A percentile compares a stretch with the other conserved stretches of the same genome.
These are phyloP conservation scores for Candida ponderosae DNA, from an alignment of 805 yeast genomes.

Conservation along the genomic window DNA sequence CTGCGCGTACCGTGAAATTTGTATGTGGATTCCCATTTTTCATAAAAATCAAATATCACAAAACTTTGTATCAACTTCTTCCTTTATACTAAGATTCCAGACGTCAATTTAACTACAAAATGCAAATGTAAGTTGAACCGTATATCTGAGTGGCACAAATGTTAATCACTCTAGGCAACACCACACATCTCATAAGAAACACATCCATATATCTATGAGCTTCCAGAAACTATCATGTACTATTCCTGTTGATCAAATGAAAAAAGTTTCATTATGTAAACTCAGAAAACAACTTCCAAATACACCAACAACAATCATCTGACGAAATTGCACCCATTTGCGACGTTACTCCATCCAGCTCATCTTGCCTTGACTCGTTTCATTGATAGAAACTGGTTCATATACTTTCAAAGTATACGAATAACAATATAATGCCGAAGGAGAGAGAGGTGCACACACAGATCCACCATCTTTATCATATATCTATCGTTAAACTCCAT, in stretches of 20 bases:
- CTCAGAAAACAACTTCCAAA: no score
- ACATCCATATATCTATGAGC: background rate
- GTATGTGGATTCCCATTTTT: background rate
- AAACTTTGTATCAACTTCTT: background rate
- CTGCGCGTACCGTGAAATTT: background rate
- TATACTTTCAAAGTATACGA: no score
- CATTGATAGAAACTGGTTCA: no score
- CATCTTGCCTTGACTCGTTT: no score
- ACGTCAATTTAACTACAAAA: constrained; percentile 21
- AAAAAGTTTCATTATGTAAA: background rate
- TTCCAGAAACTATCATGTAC: background rate
- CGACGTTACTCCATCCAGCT: no score
- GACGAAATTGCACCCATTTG: no score
- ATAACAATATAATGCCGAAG: no score
- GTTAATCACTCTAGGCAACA: background rate
- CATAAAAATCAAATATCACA: background rate
- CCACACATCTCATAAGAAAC: background rate
- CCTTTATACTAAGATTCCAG: background rate
- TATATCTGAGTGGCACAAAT: constrained; percentile 1
- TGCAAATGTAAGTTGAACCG: constrained; percentile 35
- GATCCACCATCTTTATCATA: background rate
- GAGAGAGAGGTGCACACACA: background rate
- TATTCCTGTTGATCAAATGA: background rate
- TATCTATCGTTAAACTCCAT: background rate
- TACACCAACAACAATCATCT: no score